Conservation (phyloP, 805 yeast genomes). For the Dipodascopsis uninucleata region DNA sequence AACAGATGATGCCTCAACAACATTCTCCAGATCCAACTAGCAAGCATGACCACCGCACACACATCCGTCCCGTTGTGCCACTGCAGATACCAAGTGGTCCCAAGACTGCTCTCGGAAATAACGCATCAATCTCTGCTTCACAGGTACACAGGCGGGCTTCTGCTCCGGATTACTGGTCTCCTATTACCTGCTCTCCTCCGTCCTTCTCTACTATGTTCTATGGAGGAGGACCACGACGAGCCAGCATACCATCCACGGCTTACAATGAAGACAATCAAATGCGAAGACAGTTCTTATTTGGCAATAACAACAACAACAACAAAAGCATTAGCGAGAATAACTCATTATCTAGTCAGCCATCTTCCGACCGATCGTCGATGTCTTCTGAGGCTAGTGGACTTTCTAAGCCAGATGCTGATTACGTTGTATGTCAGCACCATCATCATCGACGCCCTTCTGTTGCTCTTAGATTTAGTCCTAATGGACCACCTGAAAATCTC, state of each 20-base stretch:
- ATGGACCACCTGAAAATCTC: slow-evolving; percentile 19
- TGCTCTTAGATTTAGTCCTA: slow-evolving; percentile 34
- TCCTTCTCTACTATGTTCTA: slow-evolving; percentile 15
- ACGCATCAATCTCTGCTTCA: slow-evolving; percentile 19
- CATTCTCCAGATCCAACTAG: too few species aligned
- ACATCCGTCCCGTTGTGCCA: slow-evolving; percentile 15
- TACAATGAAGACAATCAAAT: slow-evolving; percentile 4
- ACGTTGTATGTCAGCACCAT: slow-evolving; percentile 28
- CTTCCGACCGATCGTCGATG: background rate
- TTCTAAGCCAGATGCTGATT: too few species aligned
- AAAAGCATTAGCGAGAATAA: background rate
- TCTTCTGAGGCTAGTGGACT: background rate
- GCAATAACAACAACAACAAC: background rate
- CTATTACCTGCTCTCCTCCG: slow-evolving; percentile 3
- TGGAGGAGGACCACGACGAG: slow-evolving; percentile 20
- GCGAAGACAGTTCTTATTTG: background rate
- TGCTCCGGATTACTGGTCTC: background rate
- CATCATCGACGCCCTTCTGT: slow-evolving; percentile 33
- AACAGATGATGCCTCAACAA: too few species aligned
- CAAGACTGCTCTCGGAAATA: slow-evolving; percentile 12
- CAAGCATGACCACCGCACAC: slow-evolving; percentile 2
- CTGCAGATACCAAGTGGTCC: slow-evolving; percentile 18
- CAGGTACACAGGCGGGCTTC: slow-evolving; percentile 21
- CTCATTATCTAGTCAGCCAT: background rate
- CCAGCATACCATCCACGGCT: slow-evolving; percentile 15